phyloP scores from a whole-genome alignment of 2,329 filamentous ascomycete genomes.

The Cucurbitaria berberidis region DNA sequence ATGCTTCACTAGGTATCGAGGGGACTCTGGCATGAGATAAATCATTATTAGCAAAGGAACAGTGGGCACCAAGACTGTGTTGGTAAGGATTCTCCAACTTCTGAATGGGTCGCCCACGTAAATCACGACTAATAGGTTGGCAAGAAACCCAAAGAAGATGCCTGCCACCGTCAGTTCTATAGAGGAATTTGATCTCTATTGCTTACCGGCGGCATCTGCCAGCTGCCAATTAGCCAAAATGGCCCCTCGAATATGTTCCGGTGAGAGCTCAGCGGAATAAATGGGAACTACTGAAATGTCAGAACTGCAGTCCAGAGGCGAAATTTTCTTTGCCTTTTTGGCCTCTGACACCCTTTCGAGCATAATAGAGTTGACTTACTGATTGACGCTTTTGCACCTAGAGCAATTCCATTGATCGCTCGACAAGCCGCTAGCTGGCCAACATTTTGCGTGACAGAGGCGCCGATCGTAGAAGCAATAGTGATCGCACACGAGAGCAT shows the following conservation, averaged over 20 bases:
- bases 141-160: constrained; percentile 28
- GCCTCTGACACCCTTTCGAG: background rate
- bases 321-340: background rate
- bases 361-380: constrained; percentile 3
- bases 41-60: constrained; percentile 27
- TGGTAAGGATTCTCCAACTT: constrained; percentile 27
- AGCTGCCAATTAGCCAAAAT: constrained; percentile 33
- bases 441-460: constrained; percentile 23
- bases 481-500: constrained; percentile 26
- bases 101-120: constrained; percentile 6
- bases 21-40: constrained; percentile 28
- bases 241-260: constrained; percentile 28
- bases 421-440: constrained; percentile 23
- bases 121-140: constrained; percentile 21
- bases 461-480: constrained; percentile 27
- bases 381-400: constrained; percentile 30
- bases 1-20: constrained; percentile 31
- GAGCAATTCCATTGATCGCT: constrained; percentile 26
- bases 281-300: constrained; percentile 19
- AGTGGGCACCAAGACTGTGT: constrained; percentile 27
- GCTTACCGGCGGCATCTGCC: constrained; percentile 24
- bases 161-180: background rate
- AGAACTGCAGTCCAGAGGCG: background rate
- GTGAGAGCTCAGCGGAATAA: constrained; percentile 28
- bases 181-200: background rate